Base-by-base conservation (phyloP, 208 protist species). In the Trypanosoma mega region DNA sequence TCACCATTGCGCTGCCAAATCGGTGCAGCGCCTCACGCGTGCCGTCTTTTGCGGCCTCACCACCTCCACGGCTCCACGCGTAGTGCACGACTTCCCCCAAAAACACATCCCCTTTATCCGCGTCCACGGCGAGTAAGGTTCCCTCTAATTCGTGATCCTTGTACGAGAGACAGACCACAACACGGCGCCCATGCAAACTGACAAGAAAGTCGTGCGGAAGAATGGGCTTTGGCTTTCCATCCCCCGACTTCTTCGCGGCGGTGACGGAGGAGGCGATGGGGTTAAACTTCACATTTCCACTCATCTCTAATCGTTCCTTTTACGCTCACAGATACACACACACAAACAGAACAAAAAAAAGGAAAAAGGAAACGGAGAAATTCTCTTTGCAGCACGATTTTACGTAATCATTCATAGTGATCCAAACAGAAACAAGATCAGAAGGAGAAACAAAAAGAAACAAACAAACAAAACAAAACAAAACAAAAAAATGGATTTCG, bases 131-230 rank as follows among this genome's bases (percentile, higher is more conserved):
- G 53, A 67, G 56, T 50, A 93, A 60, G 23, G 53, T 66, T 2
- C 87, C 87, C 65, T 91, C 81, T 16, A 93, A 45, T 61, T 93
- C 87, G 30, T 81, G 66, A 4, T 67, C 47, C 36, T 60, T 55
- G 14, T 72, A 69, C 0, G 83, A 85, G 39, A 93, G 66, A 44
- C 88, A 51, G n/a, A 91, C 81, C 21, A 79, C 83, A 27, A 93
- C 83, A 2, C 81, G 78, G 14, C 87, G 81, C 8, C 82, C 83
- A 6, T 80, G 58, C 9, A 93, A 68, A 30, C 81, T 84, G 47
- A 74, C 57, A 9, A 93, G 72, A 26, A 93, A 65, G 21, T 89
- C 81, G 45, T 87, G 83, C 1, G 87, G 87, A 47, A 93, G 72
- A 54, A 90, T 80, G 36, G 81, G 66, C 9, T 55, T 52, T 12